Evolutionary conservation across 257 asterid genomes (phyloP).

Genomic region (Gynochthodes officinalis): DNA sequence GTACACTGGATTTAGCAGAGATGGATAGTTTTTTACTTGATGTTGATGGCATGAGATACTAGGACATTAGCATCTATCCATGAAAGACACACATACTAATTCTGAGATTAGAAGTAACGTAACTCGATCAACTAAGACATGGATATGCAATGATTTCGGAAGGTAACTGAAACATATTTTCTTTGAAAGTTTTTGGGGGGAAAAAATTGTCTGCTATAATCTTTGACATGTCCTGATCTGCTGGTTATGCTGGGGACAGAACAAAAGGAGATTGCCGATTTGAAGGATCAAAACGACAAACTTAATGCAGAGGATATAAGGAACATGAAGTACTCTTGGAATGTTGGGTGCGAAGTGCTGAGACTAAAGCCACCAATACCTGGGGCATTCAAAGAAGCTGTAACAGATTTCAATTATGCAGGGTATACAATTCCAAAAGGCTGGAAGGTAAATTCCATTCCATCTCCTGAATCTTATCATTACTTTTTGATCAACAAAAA

Average conservation of each 20-base stretch:
- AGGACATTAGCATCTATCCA: neutral
- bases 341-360: conserved; percentile 3
- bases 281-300: neutral
- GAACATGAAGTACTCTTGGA: neutral
- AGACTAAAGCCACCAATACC: conserved; percentile 10
- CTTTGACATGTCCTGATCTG: neutral
- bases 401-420: neutral
- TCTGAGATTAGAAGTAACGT: neutral
- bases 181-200: too few species aligned
- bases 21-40: too few species aligned
- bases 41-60: neutral
- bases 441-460: neutral
- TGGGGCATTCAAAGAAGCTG: conserved; percentile 4
- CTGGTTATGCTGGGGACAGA: neutral
- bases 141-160: too few species aligned
- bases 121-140: neutral
- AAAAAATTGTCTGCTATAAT: too few species aligned
- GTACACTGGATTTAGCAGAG: too few species aligned
- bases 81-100: neutral
- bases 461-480: neutral
- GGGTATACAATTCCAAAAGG: conserved; percentile 6
- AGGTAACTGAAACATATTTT: too few species aligned
- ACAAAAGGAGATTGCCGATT: conserved; percentile 10
- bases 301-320: conserved; percentile 2
- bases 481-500: neutral